Evolutionary conservation across 2,329 filamentous ascomycete genomes (phyloP), one percentile per base, ranked within the genome.

Genomic region (Alternaria rosae): DNA sequence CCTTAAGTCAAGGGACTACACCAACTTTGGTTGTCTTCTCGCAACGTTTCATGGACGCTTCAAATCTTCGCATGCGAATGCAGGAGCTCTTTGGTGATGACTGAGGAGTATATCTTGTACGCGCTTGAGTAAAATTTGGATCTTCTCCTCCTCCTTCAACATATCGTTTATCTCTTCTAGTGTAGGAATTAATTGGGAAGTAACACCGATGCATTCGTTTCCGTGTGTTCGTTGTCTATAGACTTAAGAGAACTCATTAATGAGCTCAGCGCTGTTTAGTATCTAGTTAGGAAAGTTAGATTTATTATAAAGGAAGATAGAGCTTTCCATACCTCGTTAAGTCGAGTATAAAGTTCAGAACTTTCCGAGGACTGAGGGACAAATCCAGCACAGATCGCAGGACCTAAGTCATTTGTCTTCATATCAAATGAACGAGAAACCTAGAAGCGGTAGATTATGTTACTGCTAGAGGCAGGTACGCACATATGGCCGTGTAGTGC

Each of bases 131-230:
- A n/a, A 53, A 10, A 53, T 53, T 15, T n/a, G 50, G 20, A 53
- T 53, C 12, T 42, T 42, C 41, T 53, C 30, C 30, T 42, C 35
- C 11, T 53, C 17, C 50, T 53, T 42, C 50, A 53, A 42, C 50
- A 53, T 42, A 53, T 23, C 20, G 21, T 53, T 28, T 53, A 53
- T 53, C 50, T 53, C 50, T 42, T 42, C 50, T 15, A 53, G 50
- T 26, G 32, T 53, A 53, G 50, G 50, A 53, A 42, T 25, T 30
- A 32, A 42, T 42, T 42, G 32, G 30, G 8, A 42, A 26, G 50
- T 41, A 41, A 42, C 35, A 20, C 50, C 20, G 10, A 13, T 42
- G 32, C 50, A 42, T 28, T 41, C 50, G 32, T 26, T 42, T 53
- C 35, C 23, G n/a, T 53, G 32, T 26, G 20, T 41, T 42, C 50